Evolutionary conservation across 1,284 basidiomycete genomes (phyloP).

Genomic region (Neonothopanus nambi): DNA sequence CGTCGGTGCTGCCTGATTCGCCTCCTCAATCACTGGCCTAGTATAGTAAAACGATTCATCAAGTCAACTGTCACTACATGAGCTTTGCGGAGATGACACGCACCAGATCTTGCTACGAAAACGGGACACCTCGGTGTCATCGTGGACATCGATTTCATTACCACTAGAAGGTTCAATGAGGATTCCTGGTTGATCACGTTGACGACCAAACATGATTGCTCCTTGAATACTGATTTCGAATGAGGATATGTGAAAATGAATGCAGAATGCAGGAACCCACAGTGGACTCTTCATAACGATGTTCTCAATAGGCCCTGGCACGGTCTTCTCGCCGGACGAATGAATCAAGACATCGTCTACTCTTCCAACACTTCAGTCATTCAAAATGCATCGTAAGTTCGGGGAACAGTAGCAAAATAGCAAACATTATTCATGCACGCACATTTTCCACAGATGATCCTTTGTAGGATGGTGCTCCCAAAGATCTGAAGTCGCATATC

Average conservation of each 20-base stretch:
- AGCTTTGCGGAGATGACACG: background rate
- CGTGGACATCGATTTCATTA: background rate
- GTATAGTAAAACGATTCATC: too few species aligned
- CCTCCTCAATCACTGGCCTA: constrained; percentile 29
- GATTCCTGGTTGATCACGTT: constrained; percentile 11
- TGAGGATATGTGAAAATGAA: background rate
- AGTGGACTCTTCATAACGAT: constrained; percentile 32
- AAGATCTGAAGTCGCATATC: constrained; percentile 35
- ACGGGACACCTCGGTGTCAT: constrained; percentile 5
- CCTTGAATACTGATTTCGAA: constrained; percentile 3
- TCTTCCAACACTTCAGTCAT: constrained; percentile 34
- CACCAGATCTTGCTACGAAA: constrained; percentile 16
- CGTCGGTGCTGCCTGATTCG: constrained; percentile 30
- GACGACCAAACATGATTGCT: constrained; percentile 12
- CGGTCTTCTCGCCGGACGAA: constrained; percentile 41
- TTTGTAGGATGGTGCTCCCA: constrained; percentile 37
- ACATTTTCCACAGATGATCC: constrained; percentile 35
- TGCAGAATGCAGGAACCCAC: constrained; percentile 18
- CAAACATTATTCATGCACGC: constrained; percentile 5
- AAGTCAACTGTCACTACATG: too few species aligned
- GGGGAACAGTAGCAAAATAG: too few species aligned
- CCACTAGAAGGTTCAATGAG: constrained; percentile 12
- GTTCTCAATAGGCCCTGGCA: constrained; percentile 37
- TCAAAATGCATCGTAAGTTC: constrained; percentile 26
- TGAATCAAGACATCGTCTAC: constrained; percentile 42